Base-by-base conservation (phyloP, 129 eudicot genomes). In the Escallonia herrerae region DNA sequence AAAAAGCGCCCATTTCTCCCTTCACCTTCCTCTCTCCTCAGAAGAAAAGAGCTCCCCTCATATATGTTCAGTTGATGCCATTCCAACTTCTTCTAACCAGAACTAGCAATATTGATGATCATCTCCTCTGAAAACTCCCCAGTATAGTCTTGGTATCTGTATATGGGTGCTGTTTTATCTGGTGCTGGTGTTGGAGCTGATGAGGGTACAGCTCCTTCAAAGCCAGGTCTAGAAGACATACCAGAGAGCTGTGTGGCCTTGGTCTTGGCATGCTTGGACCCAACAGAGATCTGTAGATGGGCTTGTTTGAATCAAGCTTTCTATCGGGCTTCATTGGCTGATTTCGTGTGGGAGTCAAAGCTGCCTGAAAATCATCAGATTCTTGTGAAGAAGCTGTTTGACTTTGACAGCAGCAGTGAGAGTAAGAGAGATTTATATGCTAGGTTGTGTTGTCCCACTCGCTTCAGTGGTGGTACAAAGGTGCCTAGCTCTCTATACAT, bases 191-290 rank as follows among this genome's bases (percentile, higher is more conserved):
- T 42, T 33, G 58, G 73, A 43, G 54, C 70, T 48, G 38, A 14
- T 4, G 3, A 14, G 22, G 63, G n/a, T 7, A 46, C 0, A 11
- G 12, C 38, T 41, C 13, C 47, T 49, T 22, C 62, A 12, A 45
- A 37, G 60, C 15, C 76, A 0, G 83, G 83, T 57, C 80, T 89
- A 7, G 86, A 76, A 46, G 97, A 87, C 64, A 48, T 90, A 33
- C 97, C 95, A 4, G 97, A 84, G 72, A 72, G 77, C 62, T 90
- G 97, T 72, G 45, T 82, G 68, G 97, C 97, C 3, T 44, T 77
- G 80, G 54, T 84, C 62, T 68, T 90, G 15, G 48, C 72, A 0
- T 47, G 37, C 63, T 65, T 90, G 4, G 81, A 84, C 63, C 91
- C 95, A 2, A 68, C 75, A 5, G 89, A 86, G 64, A 86, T 90